These are phyloP conservation scores for Taphrina pruni DNA, from an alignment of 1,139 yeast species.

Conservation along the genomic window DNA sequence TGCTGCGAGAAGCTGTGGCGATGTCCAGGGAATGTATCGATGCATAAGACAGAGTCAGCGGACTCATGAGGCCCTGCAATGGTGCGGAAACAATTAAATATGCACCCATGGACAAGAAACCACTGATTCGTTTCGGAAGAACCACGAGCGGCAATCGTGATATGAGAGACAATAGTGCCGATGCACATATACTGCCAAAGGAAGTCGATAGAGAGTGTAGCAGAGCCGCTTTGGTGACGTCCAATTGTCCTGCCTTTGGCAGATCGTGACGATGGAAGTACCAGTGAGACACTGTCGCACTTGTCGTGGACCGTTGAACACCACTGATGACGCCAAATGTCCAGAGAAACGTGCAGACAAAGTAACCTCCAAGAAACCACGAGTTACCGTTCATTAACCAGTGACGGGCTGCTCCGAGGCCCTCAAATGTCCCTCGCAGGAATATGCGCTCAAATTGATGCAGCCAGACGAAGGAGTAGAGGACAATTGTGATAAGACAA, in stretches of 20 bases:
- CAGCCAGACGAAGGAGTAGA: conserved; percentile 53
- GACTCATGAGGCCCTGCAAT: conserved; percentile 50
- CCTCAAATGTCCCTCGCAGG: conserved; percentile 50
- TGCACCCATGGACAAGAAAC: conserved; percentile 48
- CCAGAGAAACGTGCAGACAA: conserved; percentile 55
- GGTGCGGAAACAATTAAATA: conserved; percentile 50
- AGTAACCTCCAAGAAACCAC: conserved; percentile 53
- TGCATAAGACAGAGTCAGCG: conserved; percentile 54
- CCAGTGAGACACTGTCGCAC: conserved; percentile 50
- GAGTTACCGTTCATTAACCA: conserved; percentile 52
- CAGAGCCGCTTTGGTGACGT: conserved; percentile 48
- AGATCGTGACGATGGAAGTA: conserved; percentile 51
- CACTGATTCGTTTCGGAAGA: conserved; percentile 51
- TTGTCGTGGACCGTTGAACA: conserved; percentile 49
- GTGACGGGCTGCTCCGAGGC: conserved; percentile 46
- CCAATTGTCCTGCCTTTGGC: conserved; percentile 47
- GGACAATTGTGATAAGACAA: conserved; percentile 49
- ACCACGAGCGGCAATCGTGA: conserved; percentile 53
- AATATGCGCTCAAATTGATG: conserved; percentile 53
- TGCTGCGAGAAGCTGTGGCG: conserved; percentile 50
- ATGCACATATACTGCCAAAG: conserved; percentile 54
- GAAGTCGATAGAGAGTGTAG: conserved; percentile 49
- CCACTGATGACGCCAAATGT: conserved; percentile 56
- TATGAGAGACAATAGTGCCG: conserved; percentile 51
- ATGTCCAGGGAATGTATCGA: conserved; percentile 51